These are phyloP conservation scores for Spinellus fusiger DNA, from an alignment of 192 early-diverging fungal species.

Conservation along the genomic window DNA sequence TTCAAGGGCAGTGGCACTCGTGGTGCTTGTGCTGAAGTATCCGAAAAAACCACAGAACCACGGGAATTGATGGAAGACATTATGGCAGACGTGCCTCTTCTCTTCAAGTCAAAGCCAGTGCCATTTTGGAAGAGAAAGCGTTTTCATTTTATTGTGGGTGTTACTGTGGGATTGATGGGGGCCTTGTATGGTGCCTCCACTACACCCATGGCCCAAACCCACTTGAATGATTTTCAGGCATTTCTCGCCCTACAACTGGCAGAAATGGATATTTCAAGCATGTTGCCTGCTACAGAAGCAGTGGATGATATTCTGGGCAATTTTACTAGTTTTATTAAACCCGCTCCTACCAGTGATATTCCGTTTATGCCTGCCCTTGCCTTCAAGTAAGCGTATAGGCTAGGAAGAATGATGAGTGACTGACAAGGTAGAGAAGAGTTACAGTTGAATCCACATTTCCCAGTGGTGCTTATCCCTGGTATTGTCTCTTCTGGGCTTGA, in stretches of 20 bases:
- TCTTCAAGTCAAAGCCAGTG: background rate
- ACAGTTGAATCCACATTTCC: slow-evolving; percentile 34
- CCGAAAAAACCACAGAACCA: background rate
- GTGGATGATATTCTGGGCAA: slow-evolving; percentile 69
- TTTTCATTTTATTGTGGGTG: slow-evolving; percentile 22
- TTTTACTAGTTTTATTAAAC: slow-evolving; percentile 48
- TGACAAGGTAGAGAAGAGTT: slow-evolving; percentile 26
- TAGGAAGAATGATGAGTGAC: background rate
- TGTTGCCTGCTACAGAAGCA: slow-evolving; percentile 58
- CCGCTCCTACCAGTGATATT: slow-evolving; percentile 39
- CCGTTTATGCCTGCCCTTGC: slow-evolving; percentile 43
- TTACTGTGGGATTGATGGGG: slow-evolving; percentile 13
- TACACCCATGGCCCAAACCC: slow-evolving; percentile 32
- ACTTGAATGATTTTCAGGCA: slow-evolving; percentile 32
- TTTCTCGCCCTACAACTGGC: slow-evolving; percentile 38
- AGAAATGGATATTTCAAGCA: slow-evolving; percentile 60
- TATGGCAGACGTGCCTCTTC: slow-evolving; percentile 9
- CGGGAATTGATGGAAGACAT: slow-evolving; percentile 19
- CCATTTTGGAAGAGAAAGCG: slow-evolving; percentile 26
- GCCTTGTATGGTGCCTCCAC: slow-evolving; percentile 31
- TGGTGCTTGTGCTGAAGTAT: background rate
- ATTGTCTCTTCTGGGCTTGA: slow-evolving; percentile 85
- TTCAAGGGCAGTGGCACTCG: background rate
- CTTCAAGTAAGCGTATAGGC: background rate
- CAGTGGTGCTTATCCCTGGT: slow-evolving; percentile 81